Base-by-base conservation (phyloP, 108 stramenopile species). In the Asterionellopsis glacialis region DNA sequence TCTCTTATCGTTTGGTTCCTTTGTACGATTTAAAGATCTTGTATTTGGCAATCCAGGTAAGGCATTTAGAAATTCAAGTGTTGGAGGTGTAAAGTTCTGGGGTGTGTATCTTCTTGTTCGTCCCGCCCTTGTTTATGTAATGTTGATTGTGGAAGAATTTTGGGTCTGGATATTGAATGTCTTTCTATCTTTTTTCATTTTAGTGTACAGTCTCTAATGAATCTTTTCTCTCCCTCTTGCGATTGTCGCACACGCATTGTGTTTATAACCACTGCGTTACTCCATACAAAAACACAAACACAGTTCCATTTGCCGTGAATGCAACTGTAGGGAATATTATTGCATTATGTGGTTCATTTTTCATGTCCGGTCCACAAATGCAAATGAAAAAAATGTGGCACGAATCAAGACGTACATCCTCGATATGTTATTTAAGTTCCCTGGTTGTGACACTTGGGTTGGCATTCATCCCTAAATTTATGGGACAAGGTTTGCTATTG, bases 281-380 rank as follows among this genome's bases (percentile, higher is more conserved):
- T n/a, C n/a, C n/a, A n/a, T n/a, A n/a, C 51, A 53, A 53, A n/a
- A n/a, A n/a, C n/a, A n/a, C n/a, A n/a, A n/a, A n/a, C n/a, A 43
- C 57, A 9, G 44, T 73, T 26, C 77, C 80, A 0, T 73, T 80
- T 41, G 79, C 81, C 6, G 51, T 80, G 0, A 68, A 72, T 54
- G 70, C 79, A 18, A 81, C 80, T 13, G 47, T 85, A 9, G 83
- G 83, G 7, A 85, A 85, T 43, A 67, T 85, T 11, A 63, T 85
- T 12, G 57, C 77, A 7, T 58, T 80, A 45, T 58, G 68, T 26
- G 83, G 83, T 13, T 70, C 69, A 0, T 85, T 73, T 63, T 85
- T 85, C 55, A 67, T 85, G 42, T 54, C 74, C 0, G 80, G 83
- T 45, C 83, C 83, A 0, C 59, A 63, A 21, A 6, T 60, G 18